These are phyloP conservation scores for Colletotrichum noveboracense DNA, from an alignment of 2,329 filamentous ascomycete species.

Conservation along the genomic window DNA sequence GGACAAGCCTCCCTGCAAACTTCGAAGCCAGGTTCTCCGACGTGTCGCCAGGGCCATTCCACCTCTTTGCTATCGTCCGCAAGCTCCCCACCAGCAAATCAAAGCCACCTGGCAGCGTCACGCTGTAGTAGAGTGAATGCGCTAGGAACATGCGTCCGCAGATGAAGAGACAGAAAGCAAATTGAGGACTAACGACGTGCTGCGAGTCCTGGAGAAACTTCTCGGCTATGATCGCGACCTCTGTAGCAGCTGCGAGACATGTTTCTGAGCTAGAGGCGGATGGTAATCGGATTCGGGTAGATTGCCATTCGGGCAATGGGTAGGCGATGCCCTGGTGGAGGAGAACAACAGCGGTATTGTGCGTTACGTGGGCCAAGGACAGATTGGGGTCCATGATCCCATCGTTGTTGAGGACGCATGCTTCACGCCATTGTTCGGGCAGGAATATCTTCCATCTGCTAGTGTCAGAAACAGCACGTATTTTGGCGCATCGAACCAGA, in stretches of 20 bases:
- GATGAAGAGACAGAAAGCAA: constrained; percentile 44
- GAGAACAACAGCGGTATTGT: constrained; percentile 46
- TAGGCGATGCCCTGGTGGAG: constrained; percentile 47
- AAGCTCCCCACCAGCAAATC: constrained; percentile 37
- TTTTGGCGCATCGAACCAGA: not conserved
- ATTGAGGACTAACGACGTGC: constrained; percentile 36
- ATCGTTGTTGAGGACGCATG: constrained; percentile 42
- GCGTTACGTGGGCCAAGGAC: constrained; percentile 46
- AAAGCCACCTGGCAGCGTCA: constrained; percentile 32
- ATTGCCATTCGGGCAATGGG: constrained; percentile 34
- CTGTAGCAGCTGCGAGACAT: constrained; percentile 40
- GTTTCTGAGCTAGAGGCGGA: constrained; percentile 45
- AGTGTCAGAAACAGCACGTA: not conserved
- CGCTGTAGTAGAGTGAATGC: constrained; percentile 36
- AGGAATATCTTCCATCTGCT: constrained; percentile 49
- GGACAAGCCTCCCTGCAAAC: constrained; percentile 33
- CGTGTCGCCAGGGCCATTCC: constrained; percentile 32
- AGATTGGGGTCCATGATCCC: constrained; percentile 49
- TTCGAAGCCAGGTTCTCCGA: constrained; percentile 37
- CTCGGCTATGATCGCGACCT: constrained; percentile 40
- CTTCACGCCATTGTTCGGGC: constrained; percentile 45
- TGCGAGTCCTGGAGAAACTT: constrained; percentile 38
- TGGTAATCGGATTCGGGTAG: constrained; percentile 35
- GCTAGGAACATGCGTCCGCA: constrained; percentile 35
- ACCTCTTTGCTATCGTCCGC: constrained; percentile 39